Conservation (phyloP, 495 filamentous ascomycete species). For the Aspergillus leporis region DNA sequence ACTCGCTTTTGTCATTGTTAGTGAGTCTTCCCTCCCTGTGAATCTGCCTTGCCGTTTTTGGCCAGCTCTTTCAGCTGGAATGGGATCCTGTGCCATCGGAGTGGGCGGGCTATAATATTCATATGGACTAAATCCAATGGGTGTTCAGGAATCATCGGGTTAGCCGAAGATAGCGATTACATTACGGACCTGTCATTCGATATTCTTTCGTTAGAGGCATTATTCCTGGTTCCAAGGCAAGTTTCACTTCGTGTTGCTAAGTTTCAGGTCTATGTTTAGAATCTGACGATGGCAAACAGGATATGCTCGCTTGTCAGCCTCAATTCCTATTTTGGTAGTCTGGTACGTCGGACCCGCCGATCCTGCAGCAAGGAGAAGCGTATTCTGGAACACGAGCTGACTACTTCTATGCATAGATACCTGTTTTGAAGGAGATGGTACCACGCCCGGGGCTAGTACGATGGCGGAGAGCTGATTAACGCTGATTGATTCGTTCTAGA, state of each 20-base stretch:
- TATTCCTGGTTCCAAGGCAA: slow-evolving; percentile 83
- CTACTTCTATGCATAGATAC: slow-evolving; percentile 52
- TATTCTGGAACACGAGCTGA: slow-evolving; percentile 26
- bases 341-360: slow-evolving; percentile 44
- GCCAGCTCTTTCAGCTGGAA: slow-evolving; percentile 14
- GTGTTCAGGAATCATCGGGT: slow-evolving; percentile 65
- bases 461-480: slow-evolving; percentile 22
- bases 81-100: slow-evolving; percentile 2
- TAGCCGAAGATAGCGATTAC: slow-evolving; percentile 57
- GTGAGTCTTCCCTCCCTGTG: slow-evolving; percentile 52
- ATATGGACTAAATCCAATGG: background rate
- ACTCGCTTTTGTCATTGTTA: slow-evolving; percentile 64
- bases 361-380: slow-evolving; percentile 5
- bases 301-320: slow-evolving; percentile 87
- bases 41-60: slow-evolving; percentile 18
- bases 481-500: slow-evolving; percentile 45
- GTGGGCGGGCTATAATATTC: background rate
- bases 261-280: slow-evolving; percentile 10
- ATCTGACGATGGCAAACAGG: slow-evolving; percentile 37
- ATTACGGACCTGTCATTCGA: slow-evolving; percentile 83
- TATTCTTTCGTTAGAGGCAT: slow-evolving; percentile 81
- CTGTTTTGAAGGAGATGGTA: slow-evolving; percentile 87
- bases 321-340: slow-evolving; percentile 86
- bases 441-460: background rate
- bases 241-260: slow-evolving; percentile 12